phyloP scores from a whole-genome alignment of 108 stramenopile species.

The Bacterosira constricta region DNA sequence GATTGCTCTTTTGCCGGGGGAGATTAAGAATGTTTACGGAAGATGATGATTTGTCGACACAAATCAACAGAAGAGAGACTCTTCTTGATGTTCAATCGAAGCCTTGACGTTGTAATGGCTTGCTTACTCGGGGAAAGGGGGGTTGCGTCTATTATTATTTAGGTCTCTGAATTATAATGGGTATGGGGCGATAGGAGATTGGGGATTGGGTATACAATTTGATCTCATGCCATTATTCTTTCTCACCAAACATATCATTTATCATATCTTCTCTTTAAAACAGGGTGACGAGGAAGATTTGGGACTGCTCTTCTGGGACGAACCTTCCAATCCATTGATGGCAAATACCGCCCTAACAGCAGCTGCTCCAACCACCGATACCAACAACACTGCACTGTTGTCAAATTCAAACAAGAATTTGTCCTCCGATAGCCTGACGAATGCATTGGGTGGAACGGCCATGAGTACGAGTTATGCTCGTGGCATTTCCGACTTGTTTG shows the following conservation, averaged over 20 bases:
- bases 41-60: no score
- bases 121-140: no score
- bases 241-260: not conserved
- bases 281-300: slow-evolving; percentile 34
- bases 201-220: not conserved
- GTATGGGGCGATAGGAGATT: no score
- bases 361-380: not conserved
- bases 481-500: no score
- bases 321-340: slow-evolving; percentile 1
- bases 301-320: slow-evolving; percentile 41
- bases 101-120: no score
- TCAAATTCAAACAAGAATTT: not conserved
- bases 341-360: not conserved
- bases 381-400: not conserved
- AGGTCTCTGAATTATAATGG: no score
- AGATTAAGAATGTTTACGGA: no score
- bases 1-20: no score
- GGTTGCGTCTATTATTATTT: no score
- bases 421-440: not conserved
- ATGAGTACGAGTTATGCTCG: no score
- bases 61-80: no score
- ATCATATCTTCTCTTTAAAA: not conserved
- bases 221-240: not conserved
- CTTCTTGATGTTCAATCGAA: no score
- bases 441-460: not conserved